A percentile compares a stretch with the other conserved stretches of the same genome.
These are phyloP conservation scores for Colletotrichum sp. DNA, from an alignment of 2,329 filamentous ascomycete species.

Conservation along the genomic window DNA sequence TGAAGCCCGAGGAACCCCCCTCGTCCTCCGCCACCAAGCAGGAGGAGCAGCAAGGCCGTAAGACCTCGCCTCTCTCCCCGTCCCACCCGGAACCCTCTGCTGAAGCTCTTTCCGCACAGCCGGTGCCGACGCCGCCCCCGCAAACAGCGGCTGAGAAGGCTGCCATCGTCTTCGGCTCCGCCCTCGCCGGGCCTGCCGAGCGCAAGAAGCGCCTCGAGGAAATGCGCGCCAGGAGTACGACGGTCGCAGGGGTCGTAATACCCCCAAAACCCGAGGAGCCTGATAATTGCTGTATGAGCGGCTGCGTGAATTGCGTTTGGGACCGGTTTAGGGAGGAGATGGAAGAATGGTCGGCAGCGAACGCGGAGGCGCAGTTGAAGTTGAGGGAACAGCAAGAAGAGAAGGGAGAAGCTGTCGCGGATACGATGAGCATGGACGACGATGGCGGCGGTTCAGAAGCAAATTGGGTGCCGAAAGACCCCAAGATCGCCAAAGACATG, in stretches of 20 bases:
- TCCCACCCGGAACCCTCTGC: constrained; percentile 20
- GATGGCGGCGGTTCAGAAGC: constrained; percentile 78
- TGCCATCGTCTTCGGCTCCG: constrained; percentile 81
- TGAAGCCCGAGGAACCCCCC: constrained; percentile 50
- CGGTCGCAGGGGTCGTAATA: constrained; percentile 80
- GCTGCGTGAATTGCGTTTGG: constrained; percentile 98
- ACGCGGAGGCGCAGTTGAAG: constrained; percentile 65
- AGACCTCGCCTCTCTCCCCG: constrained; percentile 23
- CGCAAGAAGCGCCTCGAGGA: constrained; percentile 65
- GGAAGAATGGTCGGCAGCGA: constrained; percentile 81
- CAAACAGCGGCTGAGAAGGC: constrained; percentile 59
- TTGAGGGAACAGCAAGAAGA: constrained; percentile 38
- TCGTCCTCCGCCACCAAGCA: constrained; percentile 36
- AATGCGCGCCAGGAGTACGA: constrained; percentile 61
- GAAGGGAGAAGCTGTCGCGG: constrained; percentile 29
- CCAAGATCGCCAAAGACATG: constrained; percentile 54
- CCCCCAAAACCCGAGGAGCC: constrained; percentile 88
- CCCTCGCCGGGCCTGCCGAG: constrained; percentile 75
- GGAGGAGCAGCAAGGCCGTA: constrained; percentile 27
- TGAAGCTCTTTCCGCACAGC: constrained; percentile 23
- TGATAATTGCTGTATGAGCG: constrained; percentile 99
- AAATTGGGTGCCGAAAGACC: constrained; percentile 61
- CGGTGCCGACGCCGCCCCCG: constrained; percentile 41
- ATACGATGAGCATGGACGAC: constrained; percentile 72
- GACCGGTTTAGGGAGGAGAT: constrained; percentile 89